Evolutionary conservation across 2,329 filamentous ascomycete genomes (phyloP).

Genomic region (Lachnellula subtilissima): DNA sequence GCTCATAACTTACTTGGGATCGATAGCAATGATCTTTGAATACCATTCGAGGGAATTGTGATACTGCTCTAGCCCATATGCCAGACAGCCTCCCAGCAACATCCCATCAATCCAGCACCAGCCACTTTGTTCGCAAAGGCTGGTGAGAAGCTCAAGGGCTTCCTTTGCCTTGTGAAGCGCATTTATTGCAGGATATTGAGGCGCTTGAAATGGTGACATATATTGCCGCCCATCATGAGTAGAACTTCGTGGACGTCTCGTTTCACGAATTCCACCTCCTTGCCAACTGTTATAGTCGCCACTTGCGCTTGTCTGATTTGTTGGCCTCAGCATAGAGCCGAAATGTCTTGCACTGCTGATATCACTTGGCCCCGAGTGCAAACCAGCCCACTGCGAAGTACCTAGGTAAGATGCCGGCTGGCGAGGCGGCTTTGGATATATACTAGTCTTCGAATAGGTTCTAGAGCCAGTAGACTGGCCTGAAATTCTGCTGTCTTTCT

Average conservation of each 20-base stretch:
- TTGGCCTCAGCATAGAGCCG: background rate
- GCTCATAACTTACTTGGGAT: constrained; percentile 46
- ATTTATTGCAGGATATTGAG: constrained; percentile 11
- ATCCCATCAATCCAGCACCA: constrained; percentile 95
- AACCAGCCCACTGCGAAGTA: constrained; percentile 15
- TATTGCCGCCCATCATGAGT: constrained; percentile 26
- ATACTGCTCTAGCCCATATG: constrained; percentile 84
- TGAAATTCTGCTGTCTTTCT: constrained; percentile 41
- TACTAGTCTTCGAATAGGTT: constrained; percentile 44
- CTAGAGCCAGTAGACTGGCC: constrained; percentile 32
- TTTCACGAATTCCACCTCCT: constrained; percentile 7
- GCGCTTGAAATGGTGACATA: constrained; percentile 22
- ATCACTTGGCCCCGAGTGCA: constrained; percentile 6
- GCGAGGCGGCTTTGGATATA: constrained; percentile 46
- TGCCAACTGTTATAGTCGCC: constrained; percentile 15
- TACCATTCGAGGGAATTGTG: constrained; percentile 73
- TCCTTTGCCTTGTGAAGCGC: constrained; percentile 46
- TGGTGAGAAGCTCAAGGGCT: constrained; percentile 67
- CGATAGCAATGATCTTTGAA: constrained; percentile 53
- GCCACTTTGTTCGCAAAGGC: constrained; percentile 70
- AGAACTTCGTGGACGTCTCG: constrained; percentile 10
- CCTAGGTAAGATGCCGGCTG: constrained; percentile 27
- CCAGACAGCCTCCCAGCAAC: constrained; percentile 82
- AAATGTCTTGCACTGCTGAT: background rate
- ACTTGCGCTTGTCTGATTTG: background rate